Evolutionary conservation across 2,329 filamentous ascomycete genomes (phyloP), one percentile per base, ranked within the genome.

Genomic region (Amesomyces nigricolor): DNA sequence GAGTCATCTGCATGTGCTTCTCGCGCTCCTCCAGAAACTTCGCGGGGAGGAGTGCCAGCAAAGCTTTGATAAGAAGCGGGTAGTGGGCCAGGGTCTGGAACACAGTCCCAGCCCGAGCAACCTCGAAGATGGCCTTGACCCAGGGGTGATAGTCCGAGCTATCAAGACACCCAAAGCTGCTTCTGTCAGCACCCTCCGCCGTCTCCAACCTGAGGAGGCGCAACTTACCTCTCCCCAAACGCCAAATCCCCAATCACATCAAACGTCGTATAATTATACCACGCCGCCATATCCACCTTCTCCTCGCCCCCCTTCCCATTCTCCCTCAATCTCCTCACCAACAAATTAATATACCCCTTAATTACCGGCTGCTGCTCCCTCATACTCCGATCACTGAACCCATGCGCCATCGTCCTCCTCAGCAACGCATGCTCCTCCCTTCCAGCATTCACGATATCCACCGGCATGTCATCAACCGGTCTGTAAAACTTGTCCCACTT

Each of bases 291-390:
- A 52, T 69, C 60, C 37, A 70, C 57, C 47, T 58, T 59, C 6
- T 51, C 39, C 7, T 26, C 6, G 4, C 55, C 64, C 1, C 30
- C 44, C 10, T 52, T 44, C 13, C 47, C 37, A 13, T 49, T 38
- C 52, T 62, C 56, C 61, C 58, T 68, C 43, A 73, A 48, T 49
- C 64, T 58, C 54, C 61, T 50, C 16, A 72, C 63, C 37, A 74
- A 58, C 43, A 72, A 61, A 53, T 73, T 65, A 3, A 74, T 66
- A 56, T 75, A 73, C 8, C 59, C 61, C 17, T 62, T 62, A 53
- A 76, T 72, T 48, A 74, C 66, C 29, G 68, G 69, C 56, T 73
- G 72, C 60, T 75, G 73, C 32, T 67, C 72, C 8, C 71, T 67
- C 70, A 75, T 68, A 51, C 67, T 62, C 54, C 68, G 62, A 30